Conservation (phyloP, 1,284 basidiomycete genomes). For the Erythrobasidium hasegawianum region DNA sequence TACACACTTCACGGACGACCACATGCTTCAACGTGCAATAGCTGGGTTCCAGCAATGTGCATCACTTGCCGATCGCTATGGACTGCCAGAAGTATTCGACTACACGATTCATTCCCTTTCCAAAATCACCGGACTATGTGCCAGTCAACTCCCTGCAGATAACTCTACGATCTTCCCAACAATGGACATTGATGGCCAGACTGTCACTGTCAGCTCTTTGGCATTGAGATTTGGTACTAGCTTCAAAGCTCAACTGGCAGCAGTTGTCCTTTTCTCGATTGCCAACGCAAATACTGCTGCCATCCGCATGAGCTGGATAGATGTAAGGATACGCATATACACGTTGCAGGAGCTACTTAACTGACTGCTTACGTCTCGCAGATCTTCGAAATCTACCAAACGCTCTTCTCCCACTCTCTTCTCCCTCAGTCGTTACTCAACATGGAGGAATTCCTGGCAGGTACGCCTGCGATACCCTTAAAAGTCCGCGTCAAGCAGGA, state of each 20-base stretch:
- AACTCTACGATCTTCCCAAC: conserved; percentile 79
- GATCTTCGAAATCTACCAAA: conserved; percentile 98
- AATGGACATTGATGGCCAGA: conserved; percentile 87
- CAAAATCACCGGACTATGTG: conserved; percentile 51
- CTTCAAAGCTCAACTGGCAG: conserved; percentile 92
- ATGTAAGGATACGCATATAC: conserved; percentile 16
- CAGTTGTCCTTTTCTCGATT: conserved; percentile 95
- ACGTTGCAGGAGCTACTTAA: too few relatives aligned
- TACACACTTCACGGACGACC: conserved; percentile 92
- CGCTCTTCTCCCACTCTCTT: conserved; percentile 87
- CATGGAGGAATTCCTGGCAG: conserved; percentile 88
- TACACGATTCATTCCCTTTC: conserved; percentile 89
- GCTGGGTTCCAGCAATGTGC: conserved; percentile 95
- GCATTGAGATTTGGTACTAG: conserved; percentile 92
- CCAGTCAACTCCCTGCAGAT: conserved; percentile 41
- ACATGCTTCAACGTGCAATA: conserved; percentile 89
- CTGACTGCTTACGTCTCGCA: conserved; percentile 50
- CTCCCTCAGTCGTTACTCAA: conserved; percentile 83
- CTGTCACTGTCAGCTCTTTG: conserved; percentile 82
- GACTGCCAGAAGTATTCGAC: conserved; percentile 91
- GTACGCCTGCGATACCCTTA: conserved; percentile 83
- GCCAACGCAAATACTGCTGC: conserved; percentile 96
- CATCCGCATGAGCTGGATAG: conserved; percentile 83
- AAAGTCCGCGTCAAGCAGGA: conserved; percentile 65
- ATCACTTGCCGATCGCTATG: conserved; percentile 81